Base-by-base conservation (phyloP, 2,329 filamentous ascomycete species). In the Penicillium aurantiogriseum region DNA sequence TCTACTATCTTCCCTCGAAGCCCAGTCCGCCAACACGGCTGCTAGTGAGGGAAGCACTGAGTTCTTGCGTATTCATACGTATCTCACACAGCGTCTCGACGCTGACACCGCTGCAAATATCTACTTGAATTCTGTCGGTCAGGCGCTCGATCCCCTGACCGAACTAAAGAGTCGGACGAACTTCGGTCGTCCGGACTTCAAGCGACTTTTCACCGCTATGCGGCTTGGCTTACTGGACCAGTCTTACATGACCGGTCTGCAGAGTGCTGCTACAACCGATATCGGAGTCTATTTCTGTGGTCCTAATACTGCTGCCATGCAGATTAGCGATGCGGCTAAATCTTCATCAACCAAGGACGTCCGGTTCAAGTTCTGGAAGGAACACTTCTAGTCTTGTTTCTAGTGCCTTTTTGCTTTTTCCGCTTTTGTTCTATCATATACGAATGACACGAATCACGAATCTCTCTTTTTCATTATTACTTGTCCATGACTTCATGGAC, bases 201-300 rank as follows among this genome's bases (percentile, higher is more conserved):
- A 79, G 45, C 84, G 88, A 55, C 79, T 99, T 57, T 90, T 99
- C 64, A 81, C 83, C 31, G 88, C 85, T 0, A 95, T 99, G 91
- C 86, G 91, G 44, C 86, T 95, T 57, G 93, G 93, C 42, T 92
- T 99, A 60, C 73, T 91, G 51, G 86, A 96, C 72, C 85, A 91
- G 67, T 89, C 87, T 0, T 99, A 97, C 71, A 85, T 97, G 69
- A 85, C 85, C 52, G 92, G 92, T 1, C 76, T 97, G 17, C 89
- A 95, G 75, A 85, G 85, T 58, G 88, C 83, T 67, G 82, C 88
- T 71, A 84, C 86, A 69, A 95, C 91, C 4, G 91, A 93, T 38
- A 89, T 99, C 13, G 94, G 94, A 77, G 93, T 99, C 21, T 99
- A 99, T 79, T 97, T 97, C 76, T 99, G 94, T 74, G 94, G 94